Evolutionary conservation across 2,329 filamentous ascomycete species (phyloP), one percentile per base, ranked within the genome.

Genomic region (Fusarium sp.): DNA sequence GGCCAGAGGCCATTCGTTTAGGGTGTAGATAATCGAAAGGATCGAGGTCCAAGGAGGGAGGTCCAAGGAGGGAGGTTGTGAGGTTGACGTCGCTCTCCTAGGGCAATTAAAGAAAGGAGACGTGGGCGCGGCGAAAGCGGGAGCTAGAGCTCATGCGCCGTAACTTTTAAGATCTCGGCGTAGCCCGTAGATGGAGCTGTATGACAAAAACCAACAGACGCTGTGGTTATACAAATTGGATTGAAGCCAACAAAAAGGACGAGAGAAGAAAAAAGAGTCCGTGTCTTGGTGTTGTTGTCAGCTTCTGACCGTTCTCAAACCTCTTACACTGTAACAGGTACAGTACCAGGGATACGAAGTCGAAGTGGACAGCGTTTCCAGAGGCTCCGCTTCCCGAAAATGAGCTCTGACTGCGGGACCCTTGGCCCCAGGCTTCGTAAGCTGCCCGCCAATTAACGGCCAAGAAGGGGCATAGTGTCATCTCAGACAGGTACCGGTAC

Each of bases 1-100:
- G 70, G 68, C 78, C 74, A 80, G 79, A 73, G 78, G 82, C 79
- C 84, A 86, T 86, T 79, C 83, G 84, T 42, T 58, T 66, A 58
- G 49, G 54, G 50, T 50, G 44, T 8, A 44, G 41, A 35, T 39
- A 42, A 18, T 70, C 50, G 67, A 65, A 38, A 50, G 21, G 49
- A 18, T 47, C 33, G 57, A 39, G 42, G 38, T 55, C 57, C 42
- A 59, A 50, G 46, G 44, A 46, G 44, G 29, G 59, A 65, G 53
- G 52, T 65, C n/a, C n/a, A n/a, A n/a, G n/a, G n/a, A n/a, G n/a
- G n/a, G 58, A 66, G 54, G 57, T 66, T 57, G 55, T 48, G 42
- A 58, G 49, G 52, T 66, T 54, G 56, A 71, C 43, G 55, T 69
- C 68, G 68, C 53, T 70, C 18, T 62, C 46, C 48, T 58, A 29